Evolutionary conservation across 2,329 filamentous ascomycete genomes (phyloP), one percentile per base, ranked within the genome.

Genomic region (Paradendryphiella salina): DNA sequence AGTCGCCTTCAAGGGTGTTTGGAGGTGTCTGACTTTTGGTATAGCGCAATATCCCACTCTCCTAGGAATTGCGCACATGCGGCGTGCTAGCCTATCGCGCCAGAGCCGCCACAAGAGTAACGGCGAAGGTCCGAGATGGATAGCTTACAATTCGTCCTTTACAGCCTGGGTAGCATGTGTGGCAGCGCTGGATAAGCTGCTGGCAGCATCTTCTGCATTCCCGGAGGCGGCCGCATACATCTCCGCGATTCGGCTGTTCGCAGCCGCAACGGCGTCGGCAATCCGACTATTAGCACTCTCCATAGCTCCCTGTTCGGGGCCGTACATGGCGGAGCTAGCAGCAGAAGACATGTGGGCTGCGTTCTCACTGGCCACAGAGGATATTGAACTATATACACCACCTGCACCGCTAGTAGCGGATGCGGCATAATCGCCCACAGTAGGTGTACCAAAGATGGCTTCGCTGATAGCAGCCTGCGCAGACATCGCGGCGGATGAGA

Each of bases 361-460:
- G 14, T 59, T 61, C 37, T 49, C 60, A 21, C 58, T 61, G 8
- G 60, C 60, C 13, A 48, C 48, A 8, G 61, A 62, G 1, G 56
- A 53, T 3, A 61, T 48, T 5, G 59, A 61, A 26, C 46, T 52
- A 40, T 61, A 61, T 1, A 54, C 47, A 42, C 70, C 74, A 5
- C 70, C 75, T 3, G 75, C 78, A 21, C 72, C 75, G 41, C 70
- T 75, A 1, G 77, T 75, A 0, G 73, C 76, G 14, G 74, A 74
- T 31, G 79, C 79, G 29, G 75, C 68, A 5, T 69, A 67, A 20
- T 67, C 65, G 21, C 73, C 76, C 2, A 76, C 74, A 1, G 80
- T 81, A 0, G 79, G 73, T 0, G 79, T 79, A 15, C 83, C 82
- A 58, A 83, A 85, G 45, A 86, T 76, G 3, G 82, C 82, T 42